These are phyloP conservation scores for Aphanomyces astaci DNA, from an alignment of 352 stramenopile genomes.

Conservation along the genomic window DNA sequence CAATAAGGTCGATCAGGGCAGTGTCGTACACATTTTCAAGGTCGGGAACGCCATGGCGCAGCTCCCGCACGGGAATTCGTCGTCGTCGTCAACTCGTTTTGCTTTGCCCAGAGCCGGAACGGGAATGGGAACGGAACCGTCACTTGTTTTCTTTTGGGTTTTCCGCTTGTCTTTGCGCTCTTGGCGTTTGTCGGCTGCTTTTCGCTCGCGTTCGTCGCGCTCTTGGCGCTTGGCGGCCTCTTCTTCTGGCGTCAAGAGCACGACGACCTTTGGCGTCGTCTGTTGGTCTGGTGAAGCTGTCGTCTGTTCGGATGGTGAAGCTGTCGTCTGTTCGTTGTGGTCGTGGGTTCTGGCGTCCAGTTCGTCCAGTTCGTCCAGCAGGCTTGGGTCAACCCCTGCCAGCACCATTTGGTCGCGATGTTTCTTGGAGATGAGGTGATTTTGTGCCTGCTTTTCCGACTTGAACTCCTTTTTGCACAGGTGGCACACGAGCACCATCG, in stretches of 20 bases:
- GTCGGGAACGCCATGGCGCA: constrained; percentile 14
- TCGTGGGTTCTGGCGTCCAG: neutral
- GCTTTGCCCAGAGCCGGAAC: neutral
- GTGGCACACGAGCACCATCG: constrained; percentile 59
- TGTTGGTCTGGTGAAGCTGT: too few species aligned
- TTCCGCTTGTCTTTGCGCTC: constrained; percentile 80
- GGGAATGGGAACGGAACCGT: too few species aligned
- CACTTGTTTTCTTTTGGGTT: constrained; percentile 70
- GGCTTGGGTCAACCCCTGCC: neutral
- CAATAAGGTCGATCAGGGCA: neutral
- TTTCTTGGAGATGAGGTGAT: constrained; percentile 75
- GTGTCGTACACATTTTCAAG: constrained; percentile 15
- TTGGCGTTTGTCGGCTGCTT: constrained; percentile 64
- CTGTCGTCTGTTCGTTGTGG: too few species aligned
- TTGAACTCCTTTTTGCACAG: constrained; percentile 81
- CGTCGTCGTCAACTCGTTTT: neutral
- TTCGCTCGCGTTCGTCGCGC: constrained; percentile 63
- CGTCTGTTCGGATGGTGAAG: too few species aligned
- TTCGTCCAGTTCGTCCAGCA: constrained; percentile 7
- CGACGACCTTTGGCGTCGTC: too few species aligned
- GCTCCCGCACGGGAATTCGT: constrained; percentile 8
- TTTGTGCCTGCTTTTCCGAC: constrained; percentile 71
- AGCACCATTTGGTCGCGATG: constrained; percentile 57
- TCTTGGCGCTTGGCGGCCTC: constrained; percentile 35
- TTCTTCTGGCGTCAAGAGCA: neutral